Evolutionary conservation across 169 alveolate genomes (phyloP).

Genomic region (Plasmodium vivax): DNA sequence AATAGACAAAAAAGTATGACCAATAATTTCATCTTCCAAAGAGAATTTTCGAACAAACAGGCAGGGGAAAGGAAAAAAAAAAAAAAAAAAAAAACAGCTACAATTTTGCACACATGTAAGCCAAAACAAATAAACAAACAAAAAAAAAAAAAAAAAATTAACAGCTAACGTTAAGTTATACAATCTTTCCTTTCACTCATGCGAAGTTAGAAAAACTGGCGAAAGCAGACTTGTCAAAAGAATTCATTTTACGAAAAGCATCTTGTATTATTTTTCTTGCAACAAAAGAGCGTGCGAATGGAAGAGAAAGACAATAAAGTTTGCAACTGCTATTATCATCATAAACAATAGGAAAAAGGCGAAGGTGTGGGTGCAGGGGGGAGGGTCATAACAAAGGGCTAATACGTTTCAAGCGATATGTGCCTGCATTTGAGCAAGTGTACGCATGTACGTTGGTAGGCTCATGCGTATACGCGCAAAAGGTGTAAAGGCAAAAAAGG

Average conservation of each 20-base stretch:
- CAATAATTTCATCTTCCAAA: constrained; percentile 56
- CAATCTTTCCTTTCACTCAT: not conserved
- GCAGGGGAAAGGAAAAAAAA: not conserved
- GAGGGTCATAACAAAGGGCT: not conserved
- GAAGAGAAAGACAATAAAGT: constrained; percentile 1
- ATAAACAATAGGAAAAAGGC: constrained; percentile 15
- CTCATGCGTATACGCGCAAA: not conserved
- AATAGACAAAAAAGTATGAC: constrained; percentile 44
- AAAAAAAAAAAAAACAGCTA: constrained; percentile 8
- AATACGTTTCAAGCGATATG: not conserved
- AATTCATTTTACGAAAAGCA: constrained; percentile 43
- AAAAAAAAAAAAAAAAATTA: not conserved
- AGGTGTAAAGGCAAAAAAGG: not conserved
- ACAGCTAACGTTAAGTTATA: not conserved
- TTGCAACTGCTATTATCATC: constrained; percentile 21
- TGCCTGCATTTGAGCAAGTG: not conserved
- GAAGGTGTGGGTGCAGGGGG: not conserved
- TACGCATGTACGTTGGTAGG: not conserved
- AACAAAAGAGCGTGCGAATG: not conserved
- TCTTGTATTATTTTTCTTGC: constrained; percentile 40
- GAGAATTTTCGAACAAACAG: constrained; percentile 28
- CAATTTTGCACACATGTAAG: not conserved
- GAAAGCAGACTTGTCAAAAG: constrained; percentile 2
- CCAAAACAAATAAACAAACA: not conserved
- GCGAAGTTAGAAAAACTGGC: not conserved